Evolutionary conservation across 140 eudicot genomes (phyloP), one percentile per base, ranked within the genome.

Genomic region (Stevia rebaudiana): DNA sequence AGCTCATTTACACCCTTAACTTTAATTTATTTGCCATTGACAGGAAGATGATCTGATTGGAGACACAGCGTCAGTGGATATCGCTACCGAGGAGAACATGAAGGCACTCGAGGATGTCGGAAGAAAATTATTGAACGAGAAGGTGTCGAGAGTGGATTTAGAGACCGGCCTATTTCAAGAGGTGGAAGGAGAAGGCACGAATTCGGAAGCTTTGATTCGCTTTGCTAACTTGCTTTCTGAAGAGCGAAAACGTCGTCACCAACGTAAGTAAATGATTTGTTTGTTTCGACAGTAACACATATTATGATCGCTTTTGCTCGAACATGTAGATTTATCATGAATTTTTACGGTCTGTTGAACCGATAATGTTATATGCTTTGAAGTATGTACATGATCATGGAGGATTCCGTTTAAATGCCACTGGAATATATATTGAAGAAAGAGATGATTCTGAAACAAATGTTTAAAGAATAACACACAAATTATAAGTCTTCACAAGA

Each of bases 91-190:
- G 8, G 69, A 75, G 61, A 87, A 87, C 61, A 31, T 84, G 80
- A 55, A 73, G 0, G 78, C 61, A 6, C 83, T 84, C 0, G 70
- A 72, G 17, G 76, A 75, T 21, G 75, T 82, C 3, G 95, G 89
- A 5, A 58, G 63, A 28, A 55, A 39, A 1, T 22, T 84, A 65
- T 56, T 84, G 67, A 70, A 70, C 28, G 80, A 75, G 51, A 79
- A 83, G 67, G 83, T 84, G 24, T 74, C 87, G 3, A 75, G 95
- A 65, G 80, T 84, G 40, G 85, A 87, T 70, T 18, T 84, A 50
- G 89, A 84, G 60, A 87, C 84, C 3, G 95, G 95, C 0, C 11
- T 60, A 31, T 76, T 63, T 23, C 83, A 77, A 42, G 76, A 69
- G 15, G 82, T 70, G 3, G 70, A 57, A 16, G 82, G 86, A 47